These are phyloP conservation scores for Rhytidiadelphus loreus DNA, from an alignment of 225 moss, liverwort and hornwort genomes.

Conservation along the genomic window DNA sequence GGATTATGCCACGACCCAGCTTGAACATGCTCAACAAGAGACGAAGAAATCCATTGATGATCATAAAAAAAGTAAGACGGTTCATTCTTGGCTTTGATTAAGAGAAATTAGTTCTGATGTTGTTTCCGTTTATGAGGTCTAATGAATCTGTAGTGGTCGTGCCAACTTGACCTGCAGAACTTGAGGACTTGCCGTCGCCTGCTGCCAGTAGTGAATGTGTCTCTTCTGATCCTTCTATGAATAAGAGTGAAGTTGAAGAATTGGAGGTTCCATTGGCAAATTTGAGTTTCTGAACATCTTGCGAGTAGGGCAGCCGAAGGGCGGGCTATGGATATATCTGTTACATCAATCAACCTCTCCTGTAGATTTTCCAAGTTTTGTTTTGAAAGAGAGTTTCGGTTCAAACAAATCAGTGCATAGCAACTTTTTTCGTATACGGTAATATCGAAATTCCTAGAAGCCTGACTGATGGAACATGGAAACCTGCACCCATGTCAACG, in stretches of 20 bases:
- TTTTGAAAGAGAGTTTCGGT: background rate
- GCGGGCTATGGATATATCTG: background rate
- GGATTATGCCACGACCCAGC: background rate
- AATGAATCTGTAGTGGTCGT: constrained; percentile 1
- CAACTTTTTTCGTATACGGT: background rate
- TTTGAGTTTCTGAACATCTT: constrained; percentile 6
- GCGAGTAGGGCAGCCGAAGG: background rate
- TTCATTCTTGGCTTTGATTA: background rate
- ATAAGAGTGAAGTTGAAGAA: background rate
- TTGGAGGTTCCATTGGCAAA: constrained; percentile 27
- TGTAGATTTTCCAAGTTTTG: background rate
- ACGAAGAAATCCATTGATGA: background rate
- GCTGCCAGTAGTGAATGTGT: background rate
- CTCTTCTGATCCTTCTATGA: background rate
- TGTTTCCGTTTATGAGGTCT: background rate
- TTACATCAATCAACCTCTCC: background rate
- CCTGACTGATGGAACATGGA: background rate
- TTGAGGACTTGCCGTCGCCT: background rate
- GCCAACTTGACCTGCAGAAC: constrained; percentile 6
- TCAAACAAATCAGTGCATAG: background rate
- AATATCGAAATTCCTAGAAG: background rate
- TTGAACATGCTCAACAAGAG: constrained; percentile 12
- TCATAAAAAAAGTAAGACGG: constrained; percentile 5
- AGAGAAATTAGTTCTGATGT: background rate
- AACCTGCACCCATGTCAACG: background rate